Evolutionary conservation across 73 alveolate genomes (phyloP).

Genomic region (Symbiodinium natans): DNA sequence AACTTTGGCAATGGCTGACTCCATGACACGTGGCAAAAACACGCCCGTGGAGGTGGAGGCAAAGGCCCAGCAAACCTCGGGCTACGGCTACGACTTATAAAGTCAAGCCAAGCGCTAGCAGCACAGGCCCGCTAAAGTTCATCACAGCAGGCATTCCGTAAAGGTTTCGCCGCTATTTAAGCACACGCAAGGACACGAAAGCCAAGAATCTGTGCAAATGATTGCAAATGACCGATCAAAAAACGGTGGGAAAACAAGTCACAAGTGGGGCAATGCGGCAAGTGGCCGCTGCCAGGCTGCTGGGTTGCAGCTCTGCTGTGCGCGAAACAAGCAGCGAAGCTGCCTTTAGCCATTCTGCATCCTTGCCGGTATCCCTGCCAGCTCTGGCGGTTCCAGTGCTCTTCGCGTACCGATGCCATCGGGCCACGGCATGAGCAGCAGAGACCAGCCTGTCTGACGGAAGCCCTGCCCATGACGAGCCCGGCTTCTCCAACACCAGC

Average conservation of each 20-base stretch:
- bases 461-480: background rate
- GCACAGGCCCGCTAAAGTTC: too few species aligned
- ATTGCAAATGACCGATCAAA: too few species aligned
- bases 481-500: background rate
- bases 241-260: too few species aligned
- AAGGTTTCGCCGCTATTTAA: too few species aligned
- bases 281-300: background rate
- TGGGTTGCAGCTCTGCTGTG: background rate
- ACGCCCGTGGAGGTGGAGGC: background rate
- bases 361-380: background rate
- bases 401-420: conserved; percentile 43
- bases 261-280: too few species aligned
- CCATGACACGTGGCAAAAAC: background rate
- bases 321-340: background rate
- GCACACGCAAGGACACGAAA: background rate
- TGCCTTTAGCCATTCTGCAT: conserved; percentile 3
- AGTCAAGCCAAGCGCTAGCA: too few species aligned
- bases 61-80: background rate
- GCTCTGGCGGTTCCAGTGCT: background rate
- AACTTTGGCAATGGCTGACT: background rate
- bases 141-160: too few species aligned
- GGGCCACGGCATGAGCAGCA: conserved; percentile 57
- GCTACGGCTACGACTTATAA: too few species aligned
- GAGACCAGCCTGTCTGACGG: conserved; percentile 7
- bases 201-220: background rate